Evolutionary conservation across 495 filamentous ascomycete genomes (phyloP).

Genomic region (Neurospora tetraspora): DNA sequence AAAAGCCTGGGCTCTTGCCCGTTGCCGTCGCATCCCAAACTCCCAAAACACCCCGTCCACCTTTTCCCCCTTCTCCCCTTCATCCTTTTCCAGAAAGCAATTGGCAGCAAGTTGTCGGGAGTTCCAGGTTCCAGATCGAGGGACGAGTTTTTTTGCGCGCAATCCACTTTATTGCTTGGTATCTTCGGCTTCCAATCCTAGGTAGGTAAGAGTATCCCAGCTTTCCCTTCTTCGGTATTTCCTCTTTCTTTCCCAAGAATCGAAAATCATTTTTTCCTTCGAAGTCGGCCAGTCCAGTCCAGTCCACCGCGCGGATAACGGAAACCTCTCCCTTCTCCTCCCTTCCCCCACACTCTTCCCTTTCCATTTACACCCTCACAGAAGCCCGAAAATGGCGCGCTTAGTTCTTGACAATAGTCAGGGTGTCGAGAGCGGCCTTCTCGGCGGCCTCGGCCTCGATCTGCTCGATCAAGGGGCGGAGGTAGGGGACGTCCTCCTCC

Average conservation of each 20-base stretch:
- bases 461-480: slow-evolving; percentile 20
- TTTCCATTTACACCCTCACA: background rate
- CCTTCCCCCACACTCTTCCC: background rate
- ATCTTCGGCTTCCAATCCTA: background rate
- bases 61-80: background rate
- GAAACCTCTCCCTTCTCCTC: background rate
- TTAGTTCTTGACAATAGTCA: slow-evolving; percentile 50
- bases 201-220: background rate
- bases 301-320: background rate
- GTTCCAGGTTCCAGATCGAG: background rate
- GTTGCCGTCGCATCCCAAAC: background rate
- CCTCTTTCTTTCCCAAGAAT: background rate
- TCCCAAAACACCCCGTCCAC: background rate
- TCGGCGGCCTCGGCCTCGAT: slow-evolving; percentile 67
- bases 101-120: background rate
- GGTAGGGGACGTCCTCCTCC: slow-evolving; percentile 30
- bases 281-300: background rate
- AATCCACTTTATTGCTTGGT: background rate
- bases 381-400: background rate
- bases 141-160: background rate
- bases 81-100: background rate
- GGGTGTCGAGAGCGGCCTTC: slow-evolving; percentile 69
- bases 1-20: background rate
- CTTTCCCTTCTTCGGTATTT: background rate
- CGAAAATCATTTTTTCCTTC: background rate